Evolutionary conservation across 768 basidiomycete species (phyloP).

Genomic region (Naganishia vaughanmartiniae): DNA sequence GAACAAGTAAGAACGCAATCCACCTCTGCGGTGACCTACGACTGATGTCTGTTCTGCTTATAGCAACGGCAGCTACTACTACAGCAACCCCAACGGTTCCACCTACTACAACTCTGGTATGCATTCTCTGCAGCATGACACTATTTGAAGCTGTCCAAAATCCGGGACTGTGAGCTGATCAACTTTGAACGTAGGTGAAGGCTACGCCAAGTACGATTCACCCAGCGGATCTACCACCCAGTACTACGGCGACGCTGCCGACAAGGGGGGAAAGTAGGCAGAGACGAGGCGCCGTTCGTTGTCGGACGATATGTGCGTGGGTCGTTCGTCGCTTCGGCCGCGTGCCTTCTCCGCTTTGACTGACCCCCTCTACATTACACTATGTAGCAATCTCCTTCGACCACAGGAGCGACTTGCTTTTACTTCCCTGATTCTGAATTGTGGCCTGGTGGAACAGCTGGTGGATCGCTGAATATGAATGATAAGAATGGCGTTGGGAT

Average conservation of each 20-base stretch:
- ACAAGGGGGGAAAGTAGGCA: conserved; percentile 14
- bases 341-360: too few species aligned
- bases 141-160: background rate
- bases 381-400: too few species aligned
- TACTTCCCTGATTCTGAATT: too few species aligned
- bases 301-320: background rate
- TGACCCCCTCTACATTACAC: background rate
- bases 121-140: background rate
- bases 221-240: conserved; percentile 14
- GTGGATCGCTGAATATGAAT: too few species aligned
- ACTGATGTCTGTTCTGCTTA: background rate
- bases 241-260: conserved; percentile 18
- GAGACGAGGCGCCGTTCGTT: background rate
- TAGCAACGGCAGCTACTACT: conserved; percentile 20
- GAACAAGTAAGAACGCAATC: background rate
- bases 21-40: background rate
- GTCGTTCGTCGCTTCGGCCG: background rate
- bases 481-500: too few species aligned
- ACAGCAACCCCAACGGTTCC: conserved; percentile 21
- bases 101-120: conserved; percentile 23
- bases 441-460: too few species aligned
- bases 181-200: background rate
- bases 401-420: too few species aligned
- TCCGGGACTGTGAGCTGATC: background rate
- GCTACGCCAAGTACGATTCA: conserved; percentile 17